phyloP scores from a whole-genome alignment of 768 basidiomycete species.

The Termitomyces sp. region DNA sequence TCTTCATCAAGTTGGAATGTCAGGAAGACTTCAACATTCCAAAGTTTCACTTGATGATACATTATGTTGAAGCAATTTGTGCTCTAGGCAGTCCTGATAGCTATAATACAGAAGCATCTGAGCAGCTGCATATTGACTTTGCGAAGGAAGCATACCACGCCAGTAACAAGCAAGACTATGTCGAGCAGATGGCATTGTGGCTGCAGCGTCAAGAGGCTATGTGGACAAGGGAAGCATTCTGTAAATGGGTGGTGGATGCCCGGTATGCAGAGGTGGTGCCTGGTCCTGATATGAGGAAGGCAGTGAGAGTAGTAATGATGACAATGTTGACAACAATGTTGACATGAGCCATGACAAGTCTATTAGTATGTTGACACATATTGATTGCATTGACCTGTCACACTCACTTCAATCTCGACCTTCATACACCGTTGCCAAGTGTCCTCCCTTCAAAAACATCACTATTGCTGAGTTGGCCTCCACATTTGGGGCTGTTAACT shows the following conservation, averaged over 20 bases:
- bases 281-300: background rate
- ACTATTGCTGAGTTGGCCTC: background rate
- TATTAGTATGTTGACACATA: background rate
- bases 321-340: background rate
- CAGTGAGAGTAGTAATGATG: background rate
- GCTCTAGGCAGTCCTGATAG: slow-evolving; percentile 15
- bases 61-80: slow-evolving; percentile 26
- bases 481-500: background rate
- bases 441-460: background rate
- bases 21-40: slow-evolving; percentile 34
- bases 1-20: slow-evolving; percentile 24
- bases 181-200: slow-evolving; percentile 35
- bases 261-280: background rate
- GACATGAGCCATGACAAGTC: background rate
- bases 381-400: background rate
- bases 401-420: background rate
- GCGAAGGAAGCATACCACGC: slow-evolving; percentile 17
- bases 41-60: slow-evolving; percentile 29
- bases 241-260: background rate
- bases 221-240: background rate
- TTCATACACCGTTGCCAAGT: background rate
- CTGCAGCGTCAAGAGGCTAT: slow-evolving; percentile 19
- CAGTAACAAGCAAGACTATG: slow-evolving; percentile 25
- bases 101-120: background rate
- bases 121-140: background rate